phyloP scores from a whole-genome alignment of 805 yeast genomes.

The Kazachstania africana region DNA sequence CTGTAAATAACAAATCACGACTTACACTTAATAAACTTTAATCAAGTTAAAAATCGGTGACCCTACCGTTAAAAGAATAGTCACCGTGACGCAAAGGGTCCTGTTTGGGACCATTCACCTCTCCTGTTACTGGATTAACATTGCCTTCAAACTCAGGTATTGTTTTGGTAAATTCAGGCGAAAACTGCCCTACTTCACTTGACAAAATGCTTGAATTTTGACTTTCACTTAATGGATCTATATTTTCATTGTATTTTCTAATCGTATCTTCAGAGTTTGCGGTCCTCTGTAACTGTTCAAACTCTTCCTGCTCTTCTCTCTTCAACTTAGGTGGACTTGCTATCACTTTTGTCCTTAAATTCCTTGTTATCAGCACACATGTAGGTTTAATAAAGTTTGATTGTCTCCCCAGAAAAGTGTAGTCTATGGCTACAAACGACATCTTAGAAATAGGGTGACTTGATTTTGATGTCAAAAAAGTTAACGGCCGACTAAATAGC shows the following conservation, averaged over 20 bases:
- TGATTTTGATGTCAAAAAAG: too few species aligned
- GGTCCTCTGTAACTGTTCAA: conserved; percentile 69
- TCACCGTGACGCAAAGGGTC: conserved; percentile 89
- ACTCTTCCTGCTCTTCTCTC: conserved; percentile 49
- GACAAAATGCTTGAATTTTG: conserved; percentile 27
- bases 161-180: conserved; percentile 60
- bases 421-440: too few species aligned
- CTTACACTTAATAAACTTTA: too few species aligned
- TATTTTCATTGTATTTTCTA: conserved; percentile 52
- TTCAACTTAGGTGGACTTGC: conserved; percentile 27
- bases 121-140: conserved; percentile 87
- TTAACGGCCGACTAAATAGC: too few species aligned
- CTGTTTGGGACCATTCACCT: conserved; percentile 93
- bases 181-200: conserved; percentile 50
- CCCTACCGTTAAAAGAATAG: conserved; percentile 92
- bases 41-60: conserved; percentile 87
- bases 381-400: too few species aligned
- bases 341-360: conserved; percentile 9
- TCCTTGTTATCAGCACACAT: conserved; percentile 1
- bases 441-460: too few species aligned
- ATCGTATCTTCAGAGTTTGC: conserved; percentile 74
- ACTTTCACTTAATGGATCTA: conserved; percentile 23
- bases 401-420: too few species aligned
- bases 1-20: too few species aligned
- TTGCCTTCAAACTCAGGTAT: conserved; percentile 96